Percentiles rank a stretch among this genome's conserved stretches.
These are phyloP conservation scores for Phytopythium delawarense DNA, from an alignment of 352 stramenopile species.

Conservation along the genomic window DNA sequence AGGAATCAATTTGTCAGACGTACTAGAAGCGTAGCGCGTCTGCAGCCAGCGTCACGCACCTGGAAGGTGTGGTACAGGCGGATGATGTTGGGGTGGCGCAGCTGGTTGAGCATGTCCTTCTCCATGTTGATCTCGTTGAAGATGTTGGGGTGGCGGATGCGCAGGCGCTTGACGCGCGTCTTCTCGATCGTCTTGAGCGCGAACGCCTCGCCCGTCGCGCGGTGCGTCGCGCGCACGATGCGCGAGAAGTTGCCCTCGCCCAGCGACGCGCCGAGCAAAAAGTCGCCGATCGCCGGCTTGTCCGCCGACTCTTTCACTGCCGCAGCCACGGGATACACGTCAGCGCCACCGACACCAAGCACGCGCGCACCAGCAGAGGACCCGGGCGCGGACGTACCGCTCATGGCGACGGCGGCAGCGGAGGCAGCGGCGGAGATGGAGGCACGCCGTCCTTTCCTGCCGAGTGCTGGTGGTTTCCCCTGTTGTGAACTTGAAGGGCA, in stretches of 20 bases:
- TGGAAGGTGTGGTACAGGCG: conserved; percentile 96
- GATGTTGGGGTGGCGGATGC: conserved; percentile 95
- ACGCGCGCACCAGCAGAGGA: neutral
- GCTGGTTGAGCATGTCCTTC: conserved; percentile 89
- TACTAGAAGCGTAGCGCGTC: neutral
- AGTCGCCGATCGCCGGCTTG: conserved; percentile 77
- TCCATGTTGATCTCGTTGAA: conserved; percentile 99
- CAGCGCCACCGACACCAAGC: neutral
- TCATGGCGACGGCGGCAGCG: neutral
- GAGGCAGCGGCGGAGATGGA: neutral
- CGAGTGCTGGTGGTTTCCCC: neutral
- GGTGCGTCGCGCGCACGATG: conserved; percentile 88
- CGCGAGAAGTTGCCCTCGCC: conserved; percentile 95
- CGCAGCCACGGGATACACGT: conserved; percentile 2
- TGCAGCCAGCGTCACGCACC: conserved; percentile 10
- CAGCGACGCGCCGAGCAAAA: conserved; percentile 49
- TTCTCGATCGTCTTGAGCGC: conserved; percentile 97
- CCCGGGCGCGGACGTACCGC: neutral
- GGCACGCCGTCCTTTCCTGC: neutral
- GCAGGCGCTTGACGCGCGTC: conserved; percentile 79
- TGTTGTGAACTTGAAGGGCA: conserved; percentile 2
- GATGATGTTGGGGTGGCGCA: conserved; percentile 92
- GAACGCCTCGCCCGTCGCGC: conserved; percentile 89
- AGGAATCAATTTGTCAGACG: neutral
- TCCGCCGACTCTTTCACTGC: conserved; percentile 68